Base-by-base conservation (phyloP, 768 basidiomycete species). In the Tylopilus sp. region DNA sequence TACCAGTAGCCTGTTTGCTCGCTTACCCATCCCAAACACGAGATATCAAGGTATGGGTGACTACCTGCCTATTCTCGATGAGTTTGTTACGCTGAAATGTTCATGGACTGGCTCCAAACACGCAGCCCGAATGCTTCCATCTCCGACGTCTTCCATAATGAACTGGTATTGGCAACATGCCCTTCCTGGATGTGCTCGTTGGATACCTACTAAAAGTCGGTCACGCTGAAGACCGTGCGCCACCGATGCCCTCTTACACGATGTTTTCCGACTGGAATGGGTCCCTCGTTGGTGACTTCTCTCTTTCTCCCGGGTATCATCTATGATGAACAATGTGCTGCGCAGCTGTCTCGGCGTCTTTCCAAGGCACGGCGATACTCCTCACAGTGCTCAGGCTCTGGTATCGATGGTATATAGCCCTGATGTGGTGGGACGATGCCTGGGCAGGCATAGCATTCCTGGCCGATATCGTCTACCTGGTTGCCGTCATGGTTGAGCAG, bases 361-460 rank as follows among this genome's bases (percentile, higher is more conserved):
- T 65, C 38, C 65, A 67, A 22, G 11, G 57, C 5, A 41, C 55
- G 13, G 60, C 65, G 5, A 56, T 67, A 47, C 23, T 55, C n/a
- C 50, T 39, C 2, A 63, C 63, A 11, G 10, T 60, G 26, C 66
- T 68, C 38, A 53, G 65, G 35, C 48, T 63, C 35, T 57, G 54
- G 49, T 68, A 58, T 26, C 44, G 53, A 42, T 62, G 52, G 60
- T 39, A 51, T 40, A 58, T 38, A 18, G 40, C 25, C 6, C 63
- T 41, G 6, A 23, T 65, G 44, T 62, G 62, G 64, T 67, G 65
- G 58, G 64, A 66, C 21, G 66, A 66, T 31, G 58, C 44, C 4
- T 60, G 56, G 55, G 64, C 59, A 2, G 23, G 8, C 12, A 11
- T 61, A 3, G 64, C 63, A 4, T 40, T 58, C 15, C 38, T 56